phyloP scores from a whole-genome alignment of 176 grass and related monocot species.

The Aegilops longissima region DNA sequence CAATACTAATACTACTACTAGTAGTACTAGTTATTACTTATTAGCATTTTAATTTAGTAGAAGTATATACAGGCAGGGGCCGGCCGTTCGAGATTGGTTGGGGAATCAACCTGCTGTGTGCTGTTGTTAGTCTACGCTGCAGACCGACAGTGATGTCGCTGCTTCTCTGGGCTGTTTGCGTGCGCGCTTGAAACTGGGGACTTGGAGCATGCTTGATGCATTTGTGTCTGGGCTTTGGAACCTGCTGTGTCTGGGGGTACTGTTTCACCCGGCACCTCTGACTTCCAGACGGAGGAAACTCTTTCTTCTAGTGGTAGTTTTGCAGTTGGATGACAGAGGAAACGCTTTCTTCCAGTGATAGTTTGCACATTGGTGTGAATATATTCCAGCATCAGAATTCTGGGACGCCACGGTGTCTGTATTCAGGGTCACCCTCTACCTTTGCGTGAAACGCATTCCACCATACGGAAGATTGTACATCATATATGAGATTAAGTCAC shows the following conservation, averaged over 20 bases:
- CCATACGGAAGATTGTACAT: not conserved
- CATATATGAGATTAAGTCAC: not conserved
- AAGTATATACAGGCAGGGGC: not conserved
- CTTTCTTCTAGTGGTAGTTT: not conserved
- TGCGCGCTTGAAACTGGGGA: not conserved
- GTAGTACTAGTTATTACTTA: no score
- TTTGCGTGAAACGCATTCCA: not conserved
- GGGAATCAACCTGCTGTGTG: not conserved
- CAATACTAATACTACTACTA: not conserved
- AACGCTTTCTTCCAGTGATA: no score
- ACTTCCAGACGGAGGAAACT: not conserved
- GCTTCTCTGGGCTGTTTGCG: not conserved
- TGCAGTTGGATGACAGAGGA: no score
- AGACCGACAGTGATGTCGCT: not conserved
- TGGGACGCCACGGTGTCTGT: not conserved
- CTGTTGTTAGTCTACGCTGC: not conserved
- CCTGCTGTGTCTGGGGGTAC: not conserved
- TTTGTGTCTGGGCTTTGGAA: not conserved
- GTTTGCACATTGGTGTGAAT: not conserved
- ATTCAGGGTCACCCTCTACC: not conserved
- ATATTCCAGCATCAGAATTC: not conserved
- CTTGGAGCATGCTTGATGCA: not conserved
- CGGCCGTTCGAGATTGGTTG: not conserved
- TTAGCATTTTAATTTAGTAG: not conserved
- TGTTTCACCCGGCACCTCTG: not conserved